These are phyloP conservation scores for Saxophila tyrrhenica DNA, from an alignment of 495 filamentous ascomycete species.

Conservation along the genomic window DNA sequence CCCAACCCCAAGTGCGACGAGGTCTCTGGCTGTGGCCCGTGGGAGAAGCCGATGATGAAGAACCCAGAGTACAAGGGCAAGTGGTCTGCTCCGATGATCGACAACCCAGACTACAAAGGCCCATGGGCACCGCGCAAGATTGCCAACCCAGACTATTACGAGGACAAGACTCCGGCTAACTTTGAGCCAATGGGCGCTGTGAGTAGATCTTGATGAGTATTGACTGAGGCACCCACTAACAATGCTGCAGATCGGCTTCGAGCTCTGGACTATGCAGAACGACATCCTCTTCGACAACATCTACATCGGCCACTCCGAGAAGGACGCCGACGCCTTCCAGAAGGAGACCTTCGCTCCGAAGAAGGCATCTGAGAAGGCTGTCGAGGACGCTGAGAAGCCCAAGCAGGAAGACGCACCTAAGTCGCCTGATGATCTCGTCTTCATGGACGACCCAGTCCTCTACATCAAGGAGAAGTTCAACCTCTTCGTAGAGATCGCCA, in stretches of 20 bases:
- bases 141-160: conserved; percentile 89
- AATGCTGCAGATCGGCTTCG: conserved; percentile 69
- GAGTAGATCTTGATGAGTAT: conserved; percentile 33
- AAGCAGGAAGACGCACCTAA: conserved; percentile 53
- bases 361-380: conserved; percentile 67
- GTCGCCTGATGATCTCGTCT: conserved; percentile 65
- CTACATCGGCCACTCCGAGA: conserved; percentile 96
- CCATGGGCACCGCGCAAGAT: conserved; percentile 92
- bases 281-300: conserved; percentile 99
- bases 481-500: conserved; percentile 29
- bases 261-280: conserved; percentile 99
- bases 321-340: conserved; percentile 84
- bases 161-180: conserved; percentile 95
- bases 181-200: conserved; percentile 96
- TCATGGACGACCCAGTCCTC: conserved; percentile 81
- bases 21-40: conserved; percentile 85
- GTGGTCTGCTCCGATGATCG: conserved; percentile 86
- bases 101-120: conserved; percentile 99
- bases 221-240: conserved; percentile 1
- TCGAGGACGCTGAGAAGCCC: conserved; percentile 74
- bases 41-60: conserved; percentile 83
- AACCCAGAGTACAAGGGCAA: conserved; percentile 99
- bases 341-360: conserved; percentile 90
- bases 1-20: conserved; percentile 94
- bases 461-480: conserved; percentile 62